Conservation (phyloP, 2,329 filamentous ascomycete species). For the Penicillium sp. region DNA sequence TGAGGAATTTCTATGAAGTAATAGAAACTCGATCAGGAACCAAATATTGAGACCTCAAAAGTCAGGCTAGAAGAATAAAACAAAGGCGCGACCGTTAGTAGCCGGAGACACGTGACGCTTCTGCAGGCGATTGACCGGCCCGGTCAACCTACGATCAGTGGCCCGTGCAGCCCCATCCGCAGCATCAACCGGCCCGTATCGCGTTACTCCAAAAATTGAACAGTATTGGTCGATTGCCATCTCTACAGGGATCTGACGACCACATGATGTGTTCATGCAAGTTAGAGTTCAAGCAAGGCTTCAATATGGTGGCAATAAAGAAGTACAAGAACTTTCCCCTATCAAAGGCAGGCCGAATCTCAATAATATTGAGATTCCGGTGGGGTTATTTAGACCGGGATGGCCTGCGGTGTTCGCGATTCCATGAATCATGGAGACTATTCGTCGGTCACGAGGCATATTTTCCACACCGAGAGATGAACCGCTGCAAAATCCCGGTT, state of each 20-base stretch:
- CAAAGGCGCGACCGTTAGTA: neutral
- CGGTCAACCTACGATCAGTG: neutral
- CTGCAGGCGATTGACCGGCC: neutral
- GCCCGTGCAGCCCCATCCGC: neutral
- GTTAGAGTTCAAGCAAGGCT: neutral
- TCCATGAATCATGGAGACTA: neutral
- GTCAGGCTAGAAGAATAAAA: neutral
- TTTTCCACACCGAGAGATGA: neutral
- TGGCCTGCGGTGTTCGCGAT: neutral
- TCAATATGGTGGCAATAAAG: neutral
- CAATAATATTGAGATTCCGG: neutral
- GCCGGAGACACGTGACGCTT: neutral
- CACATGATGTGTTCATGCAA: constrained; percentile 2
- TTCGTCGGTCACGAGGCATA: neutral
- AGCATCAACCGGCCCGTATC: constrained; percentile 1
- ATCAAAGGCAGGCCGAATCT: neutral
- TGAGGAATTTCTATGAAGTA: neutral
- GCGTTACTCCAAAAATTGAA: neutral
- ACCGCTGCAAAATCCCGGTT: constrained; percentile 7
- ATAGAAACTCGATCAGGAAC: neutral
- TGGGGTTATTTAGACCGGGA: constrained; percentile 1
- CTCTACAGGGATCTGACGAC: neutral
- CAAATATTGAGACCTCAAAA: neutral
- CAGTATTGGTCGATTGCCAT: neutral
- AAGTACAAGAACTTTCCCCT: neutral